Evolutionary conservation across 257 asterid genomes (phyloP).

Genomic region (Ophiorrhiza pumila): DNA sequence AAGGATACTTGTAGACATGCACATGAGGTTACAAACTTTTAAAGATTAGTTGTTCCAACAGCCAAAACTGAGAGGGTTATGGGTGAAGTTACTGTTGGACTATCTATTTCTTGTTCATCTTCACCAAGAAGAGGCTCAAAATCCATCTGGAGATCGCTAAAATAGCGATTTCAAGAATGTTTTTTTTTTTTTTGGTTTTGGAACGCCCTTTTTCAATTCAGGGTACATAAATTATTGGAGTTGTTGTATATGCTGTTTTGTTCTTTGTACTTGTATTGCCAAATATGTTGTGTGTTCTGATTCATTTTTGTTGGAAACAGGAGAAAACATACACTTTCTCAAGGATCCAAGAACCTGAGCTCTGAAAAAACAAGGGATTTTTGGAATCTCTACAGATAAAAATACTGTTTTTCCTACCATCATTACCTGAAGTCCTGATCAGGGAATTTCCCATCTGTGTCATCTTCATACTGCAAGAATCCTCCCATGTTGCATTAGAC

Average conservation of each 20-base stretch:
- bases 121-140: neutral
- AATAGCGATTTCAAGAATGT: neutral
- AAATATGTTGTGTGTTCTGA: neutral
- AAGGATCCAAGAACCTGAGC: neutral
- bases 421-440: constrained; percentile 9
- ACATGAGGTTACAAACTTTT: neutral
- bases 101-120: neutral
- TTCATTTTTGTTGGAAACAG: neutral
- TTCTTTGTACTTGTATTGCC: neutral
- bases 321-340: neutral
- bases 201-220: too few species aligned
- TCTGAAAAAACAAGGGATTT: neutral
- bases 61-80: neutral
- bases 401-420: neutral
- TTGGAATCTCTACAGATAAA: neutral
- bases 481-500: constrained; percentile 11
- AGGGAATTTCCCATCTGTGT: neutral
- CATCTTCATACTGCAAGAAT: constrained; percentile 12
- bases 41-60: neutral
- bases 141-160: neutral
- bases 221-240: neutral
- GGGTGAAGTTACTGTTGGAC: neutral
- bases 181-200: neutral
- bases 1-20: neutral
- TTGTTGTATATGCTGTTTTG: too few species aligned